These are phyloP conservation scores for Amanita rimosa DNA, from an alignment of 768 basidiomycete species.

Conservation along the genomic window DNA sequence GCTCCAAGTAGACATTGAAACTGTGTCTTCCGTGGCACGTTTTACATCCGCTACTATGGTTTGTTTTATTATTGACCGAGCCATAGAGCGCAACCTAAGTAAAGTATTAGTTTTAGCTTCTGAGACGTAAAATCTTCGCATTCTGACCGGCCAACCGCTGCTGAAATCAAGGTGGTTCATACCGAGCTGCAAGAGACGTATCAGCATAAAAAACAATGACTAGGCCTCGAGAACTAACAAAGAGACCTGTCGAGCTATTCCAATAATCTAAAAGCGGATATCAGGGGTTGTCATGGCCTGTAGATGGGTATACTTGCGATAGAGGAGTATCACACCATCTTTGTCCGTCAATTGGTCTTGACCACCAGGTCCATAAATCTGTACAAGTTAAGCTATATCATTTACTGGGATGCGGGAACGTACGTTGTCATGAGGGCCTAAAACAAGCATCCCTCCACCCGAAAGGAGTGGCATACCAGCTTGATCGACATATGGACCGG, in stretches of 20 bases:
- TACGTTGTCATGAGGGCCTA: conserved; percentile 32
- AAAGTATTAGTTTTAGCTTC: background rate
- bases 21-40: too few relatives aligned
- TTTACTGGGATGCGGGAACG: conserved; percentile 4
- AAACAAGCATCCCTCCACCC: conserved; percentile 43
- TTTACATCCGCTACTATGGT: too few relatives aligned
- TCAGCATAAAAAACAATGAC: background rate
- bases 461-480: conserved; percentile 29
- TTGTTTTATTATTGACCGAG: background rate
- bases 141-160: conserved; percentile 35
- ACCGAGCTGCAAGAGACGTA: conserved; percentile 19
- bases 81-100: background rate
- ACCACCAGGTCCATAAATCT: conserved; percentile 34
- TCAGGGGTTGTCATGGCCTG: background rate
- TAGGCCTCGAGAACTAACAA: conserved; percentile 18
- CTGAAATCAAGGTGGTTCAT: conserved; percentile 39
- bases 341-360: conserved; percentile 35
- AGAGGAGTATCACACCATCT: conserved; percentile 37
- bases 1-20: too few relatives aligned
- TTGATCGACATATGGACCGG: conserved; percentile 30
- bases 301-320: conserved; percentile 24
- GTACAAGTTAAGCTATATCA: background rate
- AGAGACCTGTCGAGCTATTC: conserved; percentile 30
- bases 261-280: conserved; percentile 30
- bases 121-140: background rate